A percentile compares a stretch with the other conserved stretches of the same genome.
Evolutionary conservation across 805 yeast genomes (phyloP).

Genomic region (Kregervanrija pseudodelftensis): DNA sequence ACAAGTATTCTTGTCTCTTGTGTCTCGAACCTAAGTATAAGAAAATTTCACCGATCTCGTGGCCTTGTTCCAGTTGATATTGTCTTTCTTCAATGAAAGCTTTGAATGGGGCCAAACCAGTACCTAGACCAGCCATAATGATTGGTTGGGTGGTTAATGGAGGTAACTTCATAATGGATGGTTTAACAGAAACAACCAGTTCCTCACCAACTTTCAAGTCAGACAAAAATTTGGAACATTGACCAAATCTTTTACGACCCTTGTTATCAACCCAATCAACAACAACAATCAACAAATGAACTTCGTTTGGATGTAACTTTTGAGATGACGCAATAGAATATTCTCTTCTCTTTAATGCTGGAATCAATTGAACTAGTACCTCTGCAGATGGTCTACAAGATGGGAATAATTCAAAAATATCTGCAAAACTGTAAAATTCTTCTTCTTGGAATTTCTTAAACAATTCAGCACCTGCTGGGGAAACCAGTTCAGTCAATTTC

Average conservation of each 20-base stretch:
- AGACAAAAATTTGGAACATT: constrained; percentile 85
- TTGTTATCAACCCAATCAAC: constrained; percentile 89
- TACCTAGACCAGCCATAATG: constrained; percentile 95
- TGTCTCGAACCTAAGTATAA: constrained; percentile 92
- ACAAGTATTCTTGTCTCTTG: constrained; percentile 87
- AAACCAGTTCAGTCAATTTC: constrained; percentile 53
- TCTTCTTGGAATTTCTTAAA: constrained; percentile 81
- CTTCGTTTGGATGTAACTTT: constrained; percentile 82
- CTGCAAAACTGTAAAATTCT: constrained; percentile 74
- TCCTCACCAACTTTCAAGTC: constrained; percentile 76
- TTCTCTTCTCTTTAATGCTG: constrained; percentile 93
- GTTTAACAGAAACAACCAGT: constrained; percentile 89
- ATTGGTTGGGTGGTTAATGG: constrained; percentile 82
- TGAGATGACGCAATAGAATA: constrained; percentile 97
- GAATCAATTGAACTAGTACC: constrained; percentile 64
- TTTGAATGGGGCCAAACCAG: constrained; percentile 97
- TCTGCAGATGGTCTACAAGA: constrained; percentile 72
- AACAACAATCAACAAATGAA: constrained; percentile 86
- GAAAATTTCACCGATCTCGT: constrained; percentile 81
- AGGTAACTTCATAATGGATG: constrained; percentile 95
- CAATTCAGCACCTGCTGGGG: constrained; percentile 77
- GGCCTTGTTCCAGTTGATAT: constrained; percentile 87
- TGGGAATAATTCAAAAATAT: constrained; percentile 69
- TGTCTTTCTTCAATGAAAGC: constrained; percentile 93
- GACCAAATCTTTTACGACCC: constrained; percentile 87